These are phyloP conservation scores for Helenozyma rhizophorensis DNA, from an alignment of 805 yeast genomes.

Conservation along the genomic window DNA sequence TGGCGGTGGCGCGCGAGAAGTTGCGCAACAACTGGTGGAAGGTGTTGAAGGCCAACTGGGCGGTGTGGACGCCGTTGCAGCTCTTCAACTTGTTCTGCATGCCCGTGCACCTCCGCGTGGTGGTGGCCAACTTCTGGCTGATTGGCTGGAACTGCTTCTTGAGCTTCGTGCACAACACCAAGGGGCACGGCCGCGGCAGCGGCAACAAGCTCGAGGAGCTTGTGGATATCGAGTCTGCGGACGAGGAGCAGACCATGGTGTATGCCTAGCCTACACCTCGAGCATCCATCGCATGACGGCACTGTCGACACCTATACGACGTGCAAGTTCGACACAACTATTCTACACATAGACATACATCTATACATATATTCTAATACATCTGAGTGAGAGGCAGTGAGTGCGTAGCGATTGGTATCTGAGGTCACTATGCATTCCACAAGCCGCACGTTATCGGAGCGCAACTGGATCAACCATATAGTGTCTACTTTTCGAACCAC, in stretches of 20 bases:
- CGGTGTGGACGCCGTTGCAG: slow-evolving; percentile 41
- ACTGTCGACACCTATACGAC: too few species aligned
- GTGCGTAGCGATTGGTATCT: too few species aligned
- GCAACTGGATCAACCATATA: too few species aligned
- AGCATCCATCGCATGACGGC: too few species aligned
- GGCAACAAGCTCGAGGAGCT: slow-evolving; percentile 34
- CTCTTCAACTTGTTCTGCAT: slow-evolving; percentile 32
- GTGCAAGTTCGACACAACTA: too few species aligned
- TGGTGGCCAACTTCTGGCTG: slow-evolving; percentile 35
- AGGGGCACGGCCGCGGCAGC: slow-evolving; percentile 35
- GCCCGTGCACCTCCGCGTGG: slow-evolving; percentile 37
- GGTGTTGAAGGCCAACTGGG: slow-evolving; percentile 38
- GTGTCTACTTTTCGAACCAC: too few species aligned
- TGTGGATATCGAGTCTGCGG: slow-evolving; percentile 36
- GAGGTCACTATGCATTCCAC: too few species aligned
- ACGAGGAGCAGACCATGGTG: slow-evolving; percentile 32
- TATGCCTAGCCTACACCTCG: too few species aligned
- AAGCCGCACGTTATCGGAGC: too few species aligned
- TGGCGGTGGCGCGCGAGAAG: slow-evolving; percentile 29
- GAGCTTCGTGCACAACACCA: slow-evolving; percentile 46
- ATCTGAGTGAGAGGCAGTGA: too few species aligned
- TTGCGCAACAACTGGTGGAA: slow-evolving; percentile 37
- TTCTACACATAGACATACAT: too few species aligned
- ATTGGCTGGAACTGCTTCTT: slow-evolving; percentile 41
- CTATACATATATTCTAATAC: too few species aligned